These are phyloP conservation scores for Aspergillus tubingensis DNA, from an alignment of 2,329 filamentous ascomycete species.

Conservation along the genomic window DNA sequence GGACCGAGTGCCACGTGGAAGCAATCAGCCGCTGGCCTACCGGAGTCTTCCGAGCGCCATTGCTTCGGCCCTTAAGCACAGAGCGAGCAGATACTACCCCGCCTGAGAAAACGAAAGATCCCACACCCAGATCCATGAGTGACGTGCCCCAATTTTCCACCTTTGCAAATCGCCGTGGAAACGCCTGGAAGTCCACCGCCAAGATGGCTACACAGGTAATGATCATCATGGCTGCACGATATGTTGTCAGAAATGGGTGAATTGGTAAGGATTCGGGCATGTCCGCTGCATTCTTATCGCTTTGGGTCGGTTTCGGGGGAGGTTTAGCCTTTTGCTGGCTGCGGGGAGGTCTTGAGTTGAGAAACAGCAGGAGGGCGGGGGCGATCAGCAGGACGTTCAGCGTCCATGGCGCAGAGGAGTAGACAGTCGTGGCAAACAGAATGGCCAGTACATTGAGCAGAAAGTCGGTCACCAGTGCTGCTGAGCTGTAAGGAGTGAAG, in stretches of 20 bases:
- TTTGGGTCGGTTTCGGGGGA: conserved; percentile 24
- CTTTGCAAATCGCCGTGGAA: conserved; percentile 93
- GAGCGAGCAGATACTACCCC: conserved; percentile 87
- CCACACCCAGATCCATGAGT: conserved; percentile 97
- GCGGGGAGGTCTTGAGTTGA: conserved; percentile 37
- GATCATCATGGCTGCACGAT: conserved; percentile 88
- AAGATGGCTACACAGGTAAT: conserved; percentile 88
- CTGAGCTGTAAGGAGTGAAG: conserved; percentile 72
- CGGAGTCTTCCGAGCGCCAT: conserved; percentile 43
- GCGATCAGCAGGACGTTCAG: conserved; percentile 73
- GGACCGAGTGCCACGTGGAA: conserved; percentile 78
- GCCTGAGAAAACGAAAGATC: conserved; percentile 93
- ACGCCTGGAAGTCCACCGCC: conserved; percentile 93
- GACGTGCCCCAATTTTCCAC: conserved; percentile 99
- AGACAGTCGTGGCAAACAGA: conserved; percentile 82
- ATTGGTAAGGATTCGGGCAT: conserved; percentile 63
- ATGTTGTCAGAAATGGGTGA: conserved; percentile 90
- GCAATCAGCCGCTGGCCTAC: conserved; percentile 61
- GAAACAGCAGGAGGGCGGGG: conserved; percentile 66
- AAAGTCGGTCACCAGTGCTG: conserved; percentile 77
- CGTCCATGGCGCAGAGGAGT: conserved; percentile 72
- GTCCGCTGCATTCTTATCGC: conserved; percentile 27
- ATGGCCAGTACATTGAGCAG: conserved; percentile 81
- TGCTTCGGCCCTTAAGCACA: conserved; percentile 68
- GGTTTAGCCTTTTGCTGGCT: conserved; percentile 39